These are phyloP conservation scores for Tripterygium wilfordii DNA, from an alignment of 177 flowering plant genomes.

Conservation along the genomic window DNA sequence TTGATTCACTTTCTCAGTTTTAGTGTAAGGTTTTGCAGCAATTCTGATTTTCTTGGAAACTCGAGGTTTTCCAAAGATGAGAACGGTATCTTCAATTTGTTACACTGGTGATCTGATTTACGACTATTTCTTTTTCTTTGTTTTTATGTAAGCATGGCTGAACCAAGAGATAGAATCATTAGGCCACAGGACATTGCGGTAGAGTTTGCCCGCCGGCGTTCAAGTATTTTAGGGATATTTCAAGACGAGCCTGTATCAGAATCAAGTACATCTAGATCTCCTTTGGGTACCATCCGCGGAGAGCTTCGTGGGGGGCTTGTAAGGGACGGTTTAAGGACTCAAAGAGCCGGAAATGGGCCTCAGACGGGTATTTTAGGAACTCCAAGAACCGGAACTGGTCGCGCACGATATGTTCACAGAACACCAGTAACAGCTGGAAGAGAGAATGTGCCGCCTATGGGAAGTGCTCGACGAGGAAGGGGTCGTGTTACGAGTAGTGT, in stretches of 20 bases:
- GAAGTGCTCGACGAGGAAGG: conserved; percentile 23
- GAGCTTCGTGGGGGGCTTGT: conserved; percentile 10
- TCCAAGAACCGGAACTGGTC: conserved; percentile 14
- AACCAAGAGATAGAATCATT: conserved; percentile 41
- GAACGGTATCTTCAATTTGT: too few relatives aligned
- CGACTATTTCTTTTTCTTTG: too few relatives aligned
- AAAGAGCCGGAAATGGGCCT: conserved; percentile 12
- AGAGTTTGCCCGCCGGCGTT: conserved; percentile 16
- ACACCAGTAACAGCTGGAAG: conserved; percentile 14
- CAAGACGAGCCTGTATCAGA: conserved; percentile 15
- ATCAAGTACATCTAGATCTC: conserved; percentile 11
- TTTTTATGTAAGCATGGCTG: too few relatives aligned
- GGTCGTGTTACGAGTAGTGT: conserved; percentile 18
- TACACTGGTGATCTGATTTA: too few relatives aligned
- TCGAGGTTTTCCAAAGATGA: too few relatives aligned
- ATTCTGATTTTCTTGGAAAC: too few relatives aligned
- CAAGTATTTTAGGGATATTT: conserved; percentile 1
- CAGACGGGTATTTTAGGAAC: too few relatives aligned
- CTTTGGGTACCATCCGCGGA: background rate
- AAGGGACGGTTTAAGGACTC: conserved; percentile 22
- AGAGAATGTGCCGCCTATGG: conserved; percentile 20
- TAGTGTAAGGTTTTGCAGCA: too few relatives aligned
- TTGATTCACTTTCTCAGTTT: too few relatives aligned
- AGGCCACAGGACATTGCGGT: conserved; percentile 25
- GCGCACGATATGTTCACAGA: conserved; percentile 12